Evolutionary conservation across 169 alveolate genomes (phyloP).

Genomic region (Ichthyophthirius multifiliis): DNA sequence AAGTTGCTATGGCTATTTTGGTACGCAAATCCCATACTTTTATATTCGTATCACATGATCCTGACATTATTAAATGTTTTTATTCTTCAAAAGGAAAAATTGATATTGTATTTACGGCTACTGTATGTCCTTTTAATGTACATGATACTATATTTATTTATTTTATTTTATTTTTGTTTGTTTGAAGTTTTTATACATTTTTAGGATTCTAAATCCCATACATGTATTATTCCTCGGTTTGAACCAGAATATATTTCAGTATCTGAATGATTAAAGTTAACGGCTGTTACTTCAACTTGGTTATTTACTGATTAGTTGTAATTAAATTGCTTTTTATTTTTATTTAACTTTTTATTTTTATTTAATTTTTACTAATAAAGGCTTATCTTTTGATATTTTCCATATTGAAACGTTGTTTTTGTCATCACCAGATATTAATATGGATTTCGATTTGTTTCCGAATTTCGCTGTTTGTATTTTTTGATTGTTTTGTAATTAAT

Average conservation of each 20-base stretch:
- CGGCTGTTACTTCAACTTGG: slow-evolving; percentile 41
- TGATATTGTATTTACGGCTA: slow-evolving; percentile 26
- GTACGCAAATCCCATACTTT: slow-evolving; percentile 79
- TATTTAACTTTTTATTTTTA: not conserved
- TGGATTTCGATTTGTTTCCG: slow-evolving; percentile 41
- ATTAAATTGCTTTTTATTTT: not conserved
- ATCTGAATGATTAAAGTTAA: slow-evolving; percentile 28
- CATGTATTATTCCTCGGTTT: slow-evolving; percentile 70
- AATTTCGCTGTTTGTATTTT: slow-evolving; percentile 52
- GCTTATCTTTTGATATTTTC: slow-evolving; percentile 38
- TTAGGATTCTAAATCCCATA: slow-evolving; percentile 64
- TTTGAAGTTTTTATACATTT: slow-evolving; percentile 25
- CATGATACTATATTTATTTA: not conserved
- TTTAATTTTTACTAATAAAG: slow-evolving; percentile 15
- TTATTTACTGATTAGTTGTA: not conserved
- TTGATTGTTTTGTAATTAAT: too few species aligned
- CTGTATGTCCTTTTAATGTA: slow-evolving; percentile 58
- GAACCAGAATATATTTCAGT: slow-evolving; percentile 65
- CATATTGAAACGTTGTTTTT: slow-evolving; percentile 49
- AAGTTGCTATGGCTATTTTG: slow-evolving; percentile 41
- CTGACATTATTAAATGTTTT: slow-evolving; percentile 49
- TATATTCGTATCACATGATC: slow-evolving; percentile 62
- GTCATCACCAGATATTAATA: slow-evolving; percentile 68
- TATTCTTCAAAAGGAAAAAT: slow-evolving; percentile 34
- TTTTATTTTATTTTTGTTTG: not conserved